These are phyloP conservation scores for Aspergillus novoparasiticus DNA, from an alignment of 2,329 filamentous ascomycete species.

Conservation along the genomic window DNA sequence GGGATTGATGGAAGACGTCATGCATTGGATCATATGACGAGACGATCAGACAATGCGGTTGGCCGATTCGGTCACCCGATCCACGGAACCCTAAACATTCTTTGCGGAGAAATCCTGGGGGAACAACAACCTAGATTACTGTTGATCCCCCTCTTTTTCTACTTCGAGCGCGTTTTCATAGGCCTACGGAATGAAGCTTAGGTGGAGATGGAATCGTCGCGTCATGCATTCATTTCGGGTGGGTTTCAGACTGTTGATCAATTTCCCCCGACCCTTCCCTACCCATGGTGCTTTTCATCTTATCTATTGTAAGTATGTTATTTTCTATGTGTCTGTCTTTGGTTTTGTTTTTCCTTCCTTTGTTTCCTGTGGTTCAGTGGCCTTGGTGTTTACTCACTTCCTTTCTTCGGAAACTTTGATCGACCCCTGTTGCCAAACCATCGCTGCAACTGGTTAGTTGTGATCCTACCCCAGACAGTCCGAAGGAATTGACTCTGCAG, in stretches of 20 bases:
- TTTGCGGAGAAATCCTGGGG: conserved; percentile 2
- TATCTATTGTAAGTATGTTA: too few relatives aligned
- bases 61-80: background rate
- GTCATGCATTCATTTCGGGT: background rate
- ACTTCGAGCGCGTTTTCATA: background rate
- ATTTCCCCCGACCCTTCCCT: background rate
- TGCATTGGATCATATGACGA: background rate
- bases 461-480: background rate
- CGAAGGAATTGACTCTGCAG: background rate
- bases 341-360: too few relatives aligned
- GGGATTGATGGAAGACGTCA: background rate
- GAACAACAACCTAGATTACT: background rate
- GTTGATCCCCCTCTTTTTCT: background rate
- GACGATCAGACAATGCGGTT: background rate
- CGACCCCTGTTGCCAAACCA: background rate
- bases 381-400: background rate
- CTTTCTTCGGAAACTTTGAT: background rate
- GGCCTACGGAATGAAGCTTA: background rate
- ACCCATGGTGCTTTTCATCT: too few relatives aligned
- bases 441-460: background rate
- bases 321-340: too few relatives aligned
- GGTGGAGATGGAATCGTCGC: background rate
- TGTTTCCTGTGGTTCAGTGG: background rate
- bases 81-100: conserved; percentile 1
- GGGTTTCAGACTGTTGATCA: background rate